A percentile compares a stretch with the other conserved stretches of the same genome.
These are phyloP conservation scores for Porphyra umbilicalis DNA, from an alignment of 31 red algal genomes.

Conservation along the genomic window DNA sequence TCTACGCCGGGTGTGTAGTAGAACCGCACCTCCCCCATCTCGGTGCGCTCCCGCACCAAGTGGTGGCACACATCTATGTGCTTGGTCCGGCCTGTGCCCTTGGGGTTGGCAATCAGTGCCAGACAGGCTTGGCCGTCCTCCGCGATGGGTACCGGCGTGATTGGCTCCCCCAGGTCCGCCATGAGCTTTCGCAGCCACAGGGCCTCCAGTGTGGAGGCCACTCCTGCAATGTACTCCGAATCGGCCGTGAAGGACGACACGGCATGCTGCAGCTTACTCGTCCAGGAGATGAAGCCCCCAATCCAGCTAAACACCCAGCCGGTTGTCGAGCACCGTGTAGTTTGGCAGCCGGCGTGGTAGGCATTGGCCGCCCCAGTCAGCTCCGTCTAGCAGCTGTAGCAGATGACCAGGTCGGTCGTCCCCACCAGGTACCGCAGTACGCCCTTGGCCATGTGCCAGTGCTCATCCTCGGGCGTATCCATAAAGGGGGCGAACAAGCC, in stretches of 20 bases:
- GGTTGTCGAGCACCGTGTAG: too few species aligned
- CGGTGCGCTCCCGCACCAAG: too few species aligned
- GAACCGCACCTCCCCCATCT: background rate
- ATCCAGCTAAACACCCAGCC: too few species aligned
- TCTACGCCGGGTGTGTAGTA: background rate
- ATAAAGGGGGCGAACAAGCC: background rate
- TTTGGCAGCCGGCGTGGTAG: conserved; percentile 4
- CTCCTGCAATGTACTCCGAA: conserved; percentile 12
- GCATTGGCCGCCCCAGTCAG: background rate
- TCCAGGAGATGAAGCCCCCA: conserved; percentile 9
- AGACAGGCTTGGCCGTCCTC: too few species aligned
- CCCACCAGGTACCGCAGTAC: conserved; percentile 12
- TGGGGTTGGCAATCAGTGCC: too few species aligned
- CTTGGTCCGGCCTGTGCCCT: too few species aligned
- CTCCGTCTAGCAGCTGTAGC: background rate
- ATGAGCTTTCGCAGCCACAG: too few species aligned
- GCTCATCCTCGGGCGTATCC: background rate
- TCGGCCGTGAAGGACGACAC: conserved; percentile 29
- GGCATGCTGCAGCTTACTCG: background rate
- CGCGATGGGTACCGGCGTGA: background rate
- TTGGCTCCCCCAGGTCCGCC: background rate
- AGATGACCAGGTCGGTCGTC: background rate
- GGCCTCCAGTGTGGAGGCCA: background rate
- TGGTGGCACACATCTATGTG: too few species aligned
- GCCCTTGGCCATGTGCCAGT: background rate